A percentile compares a stretch with the other conserved stretches of the same genome.
These are phyloP conservation scores for Beauveria brongniartii DNA, from an alignment of 2,329 filamentous ascomycete species.

Conservation along the genomic window DNA sequence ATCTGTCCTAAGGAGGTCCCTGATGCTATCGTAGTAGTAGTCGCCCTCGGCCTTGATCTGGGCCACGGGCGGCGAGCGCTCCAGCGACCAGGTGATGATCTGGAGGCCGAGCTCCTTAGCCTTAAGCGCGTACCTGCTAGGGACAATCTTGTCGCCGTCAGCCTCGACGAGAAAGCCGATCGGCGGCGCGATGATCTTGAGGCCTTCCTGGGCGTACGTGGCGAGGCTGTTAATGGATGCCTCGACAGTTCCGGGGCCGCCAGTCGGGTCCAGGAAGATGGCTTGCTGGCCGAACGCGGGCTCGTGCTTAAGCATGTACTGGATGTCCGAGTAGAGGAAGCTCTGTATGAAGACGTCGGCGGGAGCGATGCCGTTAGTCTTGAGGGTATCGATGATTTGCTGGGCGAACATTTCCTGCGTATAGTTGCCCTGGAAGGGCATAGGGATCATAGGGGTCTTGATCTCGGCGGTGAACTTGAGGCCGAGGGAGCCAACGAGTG, in stretches of 20 bases:
- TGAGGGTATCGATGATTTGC: constrained; percentile 56
- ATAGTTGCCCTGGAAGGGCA: constrained; percentile 58
- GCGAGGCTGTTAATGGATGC: constrained; percentile 48
- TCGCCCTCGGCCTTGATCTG: constrained; percentile 34
- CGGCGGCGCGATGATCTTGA: constrained; percentile 55
- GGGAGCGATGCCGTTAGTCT: constrained; percentile 42
- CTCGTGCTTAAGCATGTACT: constrained; percentile 58
- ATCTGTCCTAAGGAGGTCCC: constrained; percentile 48
- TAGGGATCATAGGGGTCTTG: constrained; percentile 57
- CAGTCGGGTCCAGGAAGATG: constrained; percentile 56
- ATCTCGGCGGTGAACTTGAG: constrained; percentile 59
- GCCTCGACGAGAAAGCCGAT: constrained; percentile 52
- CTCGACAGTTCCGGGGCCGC: constrained; percentile 43
- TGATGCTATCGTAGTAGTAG: constrained; percentile 50
- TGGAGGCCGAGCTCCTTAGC: constrained; percentile 55
- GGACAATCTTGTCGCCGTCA: constrained; percentile 46
- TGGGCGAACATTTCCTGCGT: constrained; percentile 58
- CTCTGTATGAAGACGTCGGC: constrained; percentile 54
- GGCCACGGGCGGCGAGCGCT: constrained; percentile 54
- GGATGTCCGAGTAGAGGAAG: constrained; percentile 55
- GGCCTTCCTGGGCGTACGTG: constrained; percentile 47
- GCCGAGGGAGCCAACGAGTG: constrained; percentile 47
- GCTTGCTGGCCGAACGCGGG: constrained; percentile 54
- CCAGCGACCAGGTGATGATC: constrained; percentile 61
- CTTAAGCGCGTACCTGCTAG: constrained; percentile 52